Evolutionary conservation across 1,284 basidiomycete species (phyloP), one percentile per base, ranked within the genome.

Genomic region (Kalmanozyma brasiliensis): DNA sequence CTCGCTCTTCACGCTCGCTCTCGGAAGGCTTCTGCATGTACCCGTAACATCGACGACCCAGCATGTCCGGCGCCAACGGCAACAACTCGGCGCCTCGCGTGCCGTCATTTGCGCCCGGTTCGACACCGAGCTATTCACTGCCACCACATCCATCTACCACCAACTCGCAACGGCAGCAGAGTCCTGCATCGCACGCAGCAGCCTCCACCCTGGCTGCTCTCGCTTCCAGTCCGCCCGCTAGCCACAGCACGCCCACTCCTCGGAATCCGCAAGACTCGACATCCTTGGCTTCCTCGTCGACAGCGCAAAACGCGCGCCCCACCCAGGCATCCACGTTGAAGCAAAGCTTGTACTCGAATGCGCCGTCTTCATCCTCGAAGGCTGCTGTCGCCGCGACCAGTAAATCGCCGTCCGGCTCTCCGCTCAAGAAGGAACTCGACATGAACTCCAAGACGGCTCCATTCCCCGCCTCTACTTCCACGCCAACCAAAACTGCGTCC

Each of bases 261-360:
- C 45, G 45, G 8, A 35, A 34, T 8, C 45, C 37, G 20, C 24
- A 45, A 36, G 37, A 41, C 23, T 17, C 44, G 5, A 13, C 47
- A 4, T 20, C 46, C 8, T 26, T 42, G 0, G 32, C 52, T 3
- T 40, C 55, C 4, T 43, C 64, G 6, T 49, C 64, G 2, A 52
- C 64, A 3, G 43, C 63, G 3, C 46, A 40, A 45, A 58, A 62
- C 32, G 49, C 44, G 13, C 56, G 61, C 8, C 22, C 55, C 30
- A 61, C 32, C n/a, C 26, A 42, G 6, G 33, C 58, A 30, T 46
- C 66, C 13, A 49, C 59, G 34, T 33, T 69, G 23, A 63, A 53
- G 20, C 67, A 62, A 43, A 70, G 67, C 40, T 35, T 70, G 19
- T 70, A 70, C 36, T 70, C 67, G 8, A 64, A 52, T 33, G 20